Conservation (phyloP, 345 rosid species). For the Xanthoceras sorbifolium region DNA sequence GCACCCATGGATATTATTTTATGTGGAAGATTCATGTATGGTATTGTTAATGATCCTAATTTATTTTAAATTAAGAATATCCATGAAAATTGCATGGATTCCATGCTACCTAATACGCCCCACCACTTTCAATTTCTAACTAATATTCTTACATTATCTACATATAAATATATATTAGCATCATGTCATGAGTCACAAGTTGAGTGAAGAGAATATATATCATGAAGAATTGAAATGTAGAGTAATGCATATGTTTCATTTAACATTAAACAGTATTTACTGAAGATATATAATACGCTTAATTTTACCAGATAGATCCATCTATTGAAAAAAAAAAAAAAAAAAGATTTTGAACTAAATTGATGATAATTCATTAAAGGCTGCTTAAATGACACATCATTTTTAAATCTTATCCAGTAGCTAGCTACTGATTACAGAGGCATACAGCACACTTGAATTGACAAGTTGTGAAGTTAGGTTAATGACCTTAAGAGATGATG, state of each 20-base stretch:
- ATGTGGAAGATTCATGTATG: too few species aligned
- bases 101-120: slow-evolving; percentile 1
- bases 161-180: neutral
- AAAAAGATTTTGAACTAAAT: neutral
- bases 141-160: neutral
- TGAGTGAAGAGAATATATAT: neutral
- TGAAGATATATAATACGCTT: too few species aligned
- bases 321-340: too few species aligned
- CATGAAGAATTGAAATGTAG: too few species aligned
- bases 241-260: neutral
- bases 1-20: neutral
- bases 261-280: neutral
- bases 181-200: neutral
- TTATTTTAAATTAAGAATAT: neutral
- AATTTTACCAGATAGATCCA: neutral
- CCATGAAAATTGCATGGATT: slow-evolving; percentile 3
- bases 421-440: neutral
- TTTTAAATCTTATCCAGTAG: neutral
- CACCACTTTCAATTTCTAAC: neutral
- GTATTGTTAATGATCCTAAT: neutral
- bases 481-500: neutral
- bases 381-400: neutral
- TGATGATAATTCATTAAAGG: slow-evolving; percentile 4
- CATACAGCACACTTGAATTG: neutral
- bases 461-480: slow-evolving; percentile 8